Evolutionary conservation across 345 rosid genomes (phyloP).

Genomic region (Adansonia digitata): DNA sequence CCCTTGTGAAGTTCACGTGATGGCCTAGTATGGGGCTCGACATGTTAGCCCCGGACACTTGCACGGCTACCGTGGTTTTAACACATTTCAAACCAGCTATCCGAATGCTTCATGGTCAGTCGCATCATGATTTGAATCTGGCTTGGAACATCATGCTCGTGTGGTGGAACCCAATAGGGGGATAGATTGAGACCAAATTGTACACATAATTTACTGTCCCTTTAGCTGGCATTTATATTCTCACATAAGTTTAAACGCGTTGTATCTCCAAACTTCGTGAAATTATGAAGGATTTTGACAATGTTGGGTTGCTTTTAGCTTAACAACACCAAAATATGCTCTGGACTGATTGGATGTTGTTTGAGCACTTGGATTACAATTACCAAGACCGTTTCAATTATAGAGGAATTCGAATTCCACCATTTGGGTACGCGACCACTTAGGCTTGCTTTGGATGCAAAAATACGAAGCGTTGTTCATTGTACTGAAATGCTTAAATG

Average conservation of each 20-base stretch:
- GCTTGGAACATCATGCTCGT: constrained; percentile 2
- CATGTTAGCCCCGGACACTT: constrained; percentile 1
- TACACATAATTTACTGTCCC: constrained; percentile 1
- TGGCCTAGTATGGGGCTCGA: constrained; percentile 21
- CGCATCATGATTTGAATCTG: not conserved
- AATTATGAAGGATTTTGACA: not conserved
- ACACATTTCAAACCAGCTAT: not conserved
- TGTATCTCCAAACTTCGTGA: not conserved
- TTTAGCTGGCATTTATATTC: constrained; percentile 2
- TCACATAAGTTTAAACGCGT: constrained; percentile 3
- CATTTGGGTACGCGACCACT: no score
- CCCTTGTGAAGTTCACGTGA: constrained; percentile 43
- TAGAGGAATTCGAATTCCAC: not conserved
- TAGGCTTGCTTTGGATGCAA: not conserved
- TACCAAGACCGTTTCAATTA: no score
- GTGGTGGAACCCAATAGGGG: constrained; percentile 6
- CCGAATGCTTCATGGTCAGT: not conserved
- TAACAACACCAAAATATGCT: not conserved
- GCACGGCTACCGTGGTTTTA: not conserved
- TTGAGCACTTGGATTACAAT: not conserved
- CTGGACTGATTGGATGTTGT: not conserved
- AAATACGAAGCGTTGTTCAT: no score
- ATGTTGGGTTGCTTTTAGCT: not conserved
- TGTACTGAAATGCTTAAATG: no score
- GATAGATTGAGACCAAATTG: not conserved